Evolutionary conservation across 2,329 filamentous ascomycete species (phyloP), one percentile per base, ranked within the genome.

Genomic region (Nannizziopsis barbatae): DNA sequence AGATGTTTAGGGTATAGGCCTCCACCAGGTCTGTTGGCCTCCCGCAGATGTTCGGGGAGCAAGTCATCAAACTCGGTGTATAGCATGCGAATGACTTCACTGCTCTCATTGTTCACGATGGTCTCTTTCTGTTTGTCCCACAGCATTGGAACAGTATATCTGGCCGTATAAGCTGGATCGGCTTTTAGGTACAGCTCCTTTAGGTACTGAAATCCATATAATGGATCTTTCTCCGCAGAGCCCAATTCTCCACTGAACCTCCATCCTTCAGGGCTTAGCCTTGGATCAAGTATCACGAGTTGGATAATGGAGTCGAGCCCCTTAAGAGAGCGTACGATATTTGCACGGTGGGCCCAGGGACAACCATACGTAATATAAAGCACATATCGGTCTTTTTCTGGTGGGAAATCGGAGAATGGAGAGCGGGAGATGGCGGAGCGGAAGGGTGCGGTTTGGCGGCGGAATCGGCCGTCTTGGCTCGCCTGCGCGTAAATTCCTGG

Each of bases 31-130:
- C 67, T 69, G 49, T 68, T 75, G 1, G 38, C 59, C 54, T 83
- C 79, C 49, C 75, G 75, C 57, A 76, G 71, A 56, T 78, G 62
- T 2, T 74, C 69, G 0, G 75, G 74, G 18, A 86, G 62, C 27
- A 84, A 62, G 44, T 75, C 73, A 60, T 95, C 80, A 60, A 95
- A 95, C 62, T 77, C 83, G 15, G 72, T 73, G 58, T 83, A 83
- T 47, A 94, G 70, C 83, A 93, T 92, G 56, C 87, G 79, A 58
- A 93, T 79, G 62, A 93, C 92, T 70, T 93, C 87, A 56, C 79
- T 83, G 63, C 83, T 87, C 73, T 93, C 87, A 57, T 94, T 94
- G 74, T 76, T 90, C 54, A 93, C 86, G 58, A 94, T 89, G 7
- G 73, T 77, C 59, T 80, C 75, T 47, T 72, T 69, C 70, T 83